Base-by-base conservation (phyloP, 2,329 filamentous ascomycete genomes). In the Trichoderma koningiopsis region DNA sequence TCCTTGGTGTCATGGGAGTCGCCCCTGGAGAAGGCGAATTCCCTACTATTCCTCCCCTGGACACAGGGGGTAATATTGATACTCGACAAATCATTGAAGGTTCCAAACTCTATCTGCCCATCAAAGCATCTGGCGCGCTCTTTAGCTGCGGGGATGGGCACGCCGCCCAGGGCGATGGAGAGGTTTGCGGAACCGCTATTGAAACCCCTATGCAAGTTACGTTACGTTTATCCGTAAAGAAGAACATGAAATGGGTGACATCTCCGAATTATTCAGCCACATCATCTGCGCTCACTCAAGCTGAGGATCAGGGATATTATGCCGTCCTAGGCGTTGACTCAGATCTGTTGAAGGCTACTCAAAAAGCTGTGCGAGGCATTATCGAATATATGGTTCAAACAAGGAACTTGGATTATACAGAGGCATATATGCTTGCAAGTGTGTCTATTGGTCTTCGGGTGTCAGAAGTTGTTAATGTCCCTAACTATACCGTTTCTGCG, bases 361-460 rank as follows among this genome's bases (percentile, higher is more conserved):
- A 52, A 22, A 64, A 64, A 24, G 61, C 61, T 7, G 61, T 64
- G 0, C 61, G 61, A 5, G 61, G 61, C 5, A 43, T 56, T 31
- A 55, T 64, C 8, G 61, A 64, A 37, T 64, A 64, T 19, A 29
- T 64, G 61, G 24, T 56, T 27, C 49, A 64, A 29, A 64, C 61
- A 29, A 64, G 16, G 33, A 37, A n/a, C 33, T 24, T 64, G 16
- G 43, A 16, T 8, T 35, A 29, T 14, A 35, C 29, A 10, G 61
- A 64, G 14, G 61, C 61, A 31, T 64, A 64, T 64, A 64, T 64
- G 61, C 61, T 64, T 31, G 61, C 61, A 27, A 64, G 61, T 19
- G 49, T 64, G 22, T 55, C 49, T 29, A 64, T 64, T 16, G 55
- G 49, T 11, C 61, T 64, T 11, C 33, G 61, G 27, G 16, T 64